phyloP scores from a whole-genome alignment of 2,329 filamentous ascomycete species.

The Sclerotinia glacialis region DNA sequence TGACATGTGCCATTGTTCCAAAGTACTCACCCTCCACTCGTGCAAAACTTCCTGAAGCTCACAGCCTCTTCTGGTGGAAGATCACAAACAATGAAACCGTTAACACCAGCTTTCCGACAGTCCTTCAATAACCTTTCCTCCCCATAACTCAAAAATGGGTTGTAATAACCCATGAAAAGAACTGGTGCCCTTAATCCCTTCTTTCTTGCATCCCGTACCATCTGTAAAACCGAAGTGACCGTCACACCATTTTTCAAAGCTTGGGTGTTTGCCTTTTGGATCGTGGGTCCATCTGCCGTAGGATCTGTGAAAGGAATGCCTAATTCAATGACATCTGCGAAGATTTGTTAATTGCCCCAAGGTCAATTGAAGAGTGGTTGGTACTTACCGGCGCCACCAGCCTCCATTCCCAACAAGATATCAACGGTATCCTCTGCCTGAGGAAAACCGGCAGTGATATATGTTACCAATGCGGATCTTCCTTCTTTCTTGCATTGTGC shows the following conservation, averaged over 20 bases:
- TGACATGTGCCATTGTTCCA: not conserved
- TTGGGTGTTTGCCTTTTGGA: conserved; percentile 90
- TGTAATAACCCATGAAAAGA: conserved; percentile 98
- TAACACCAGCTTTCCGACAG: conserved; percentile 79
- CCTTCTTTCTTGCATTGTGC: conserved; percentile 54
- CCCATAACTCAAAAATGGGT: conserved; percentile 89
- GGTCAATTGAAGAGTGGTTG: not conserved
- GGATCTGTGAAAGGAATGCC: conserved; percentile 97
- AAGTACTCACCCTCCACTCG: conserved; percentile 62
- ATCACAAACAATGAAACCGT: conserved; percentile 96
- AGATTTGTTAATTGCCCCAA: conserved; percentile 8
- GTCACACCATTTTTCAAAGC: conserved; percentile 88
- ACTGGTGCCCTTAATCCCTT: conserved; percentile 78
- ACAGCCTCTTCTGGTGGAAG: conserved; percentile 94
- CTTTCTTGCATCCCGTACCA: conserved; percentile 76
- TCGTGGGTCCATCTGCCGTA: conserved; percentile 95
- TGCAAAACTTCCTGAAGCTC: conserved; percentile 83
- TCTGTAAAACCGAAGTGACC: conserved; percentile 72
- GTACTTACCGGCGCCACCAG: conserved; percentile 76
- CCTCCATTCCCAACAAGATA: conserved; percentile 85
- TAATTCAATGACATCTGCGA: conserved; percentile 84
- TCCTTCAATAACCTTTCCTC: conserved; percentile 86
- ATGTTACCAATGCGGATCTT: conserved; percentile 74
- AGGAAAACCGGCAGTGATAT: conserved; percentile 93
- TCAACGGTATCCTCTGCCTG: conserved; percentile 77